Evolutionary conservation across 805 yeast genomes (phyloP), one percentile per base, ranked within the genome.

Genomic region (Martiniozyma abietophila): DNA sequence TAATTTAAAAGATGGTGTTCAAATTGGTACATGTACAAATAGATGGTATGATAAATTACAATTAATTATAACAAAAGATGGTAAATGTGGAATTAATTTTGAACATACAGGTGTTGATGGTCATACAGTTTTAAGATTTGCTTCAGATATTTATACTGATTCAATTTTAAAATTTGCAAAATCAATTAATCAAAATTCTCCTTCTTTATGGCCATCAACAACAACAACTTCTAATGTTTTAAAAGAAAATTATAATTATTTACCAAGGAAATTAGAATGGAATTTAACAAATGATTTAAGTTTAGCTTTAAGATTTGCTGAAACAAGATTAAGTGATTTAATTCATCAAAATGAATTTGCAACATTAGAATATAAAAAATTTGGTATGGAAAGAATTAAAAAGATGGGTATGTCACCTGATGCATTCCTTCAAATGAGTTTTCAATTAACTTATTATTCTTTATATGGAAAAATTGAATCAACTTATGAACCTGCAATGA

Each of bases 31-130:
- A 4, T 85, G 96, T 59, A 80, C 95, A 22, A 86, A 86, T 58
- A 65, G 96, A 54, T 86, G 95, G 59, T 86, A 85, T 54, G 96
- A 86, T 59, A 86, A 86, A 59, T 60, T 86, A 43, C 96, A 86
- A 57, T 68, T 86, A 44, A 86, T 86, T 35, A 74, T 86, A 36
- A 84, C 95, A 4, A 74, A 76, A 53, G 84, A 86, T 56, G 94
- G 94, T 17, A 81, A 82, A 56, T 95, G 92, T 2, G 96, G 96
- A 19, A 77, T 86, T 45, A 86, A 88, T 56, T 86, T 86, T 53
- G 96, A 86, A 51, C 92, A 86, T 51, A 81, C 96, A 0, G 95
- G 95, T 46, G 94, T 86, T 18, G 96, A 86, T 58, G 96, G 96
- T 37, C 96, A 86, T 56, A 86, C 96, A 0, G 95, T 86, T 4